Percentiles rank a stretch among this genome's conserved stretches.
phyloP scores from a whole-genome alignment of 73 alveolate species.

The Paramecium tetraurelia region DNA sequence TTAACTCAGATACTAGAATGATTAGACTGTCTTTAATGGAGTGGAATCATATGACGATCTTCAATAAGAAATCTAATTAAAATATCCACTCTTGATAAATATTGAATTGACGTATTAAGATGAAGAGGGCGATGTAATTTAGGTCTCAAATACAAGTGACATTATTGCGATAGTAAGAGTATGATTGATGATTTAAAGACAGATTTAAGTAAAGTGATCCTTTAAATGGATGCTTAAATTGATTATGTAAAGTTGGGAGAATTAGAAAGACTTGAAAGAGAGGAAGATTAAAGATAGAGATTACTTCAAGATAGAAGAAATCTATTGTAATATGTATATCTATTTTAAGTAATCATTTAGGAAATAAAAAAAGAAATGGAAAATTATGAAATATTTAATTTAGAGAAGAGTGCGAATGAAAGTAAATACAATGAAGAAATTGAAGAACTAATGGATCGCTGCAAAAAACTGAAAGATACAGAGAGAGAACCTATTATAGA shows the following conservation, averaged over 20 bases:
- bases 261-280: not conserved
- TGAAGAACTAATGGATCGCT: not conserved
- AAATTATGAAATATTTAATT: not conserved
- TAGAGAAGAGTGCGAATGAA: not conserved
- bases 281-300: not conserved
- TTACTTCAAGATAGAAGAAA: not conserved
- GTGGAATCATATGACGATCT: not conserved
- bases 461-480: not conserved
- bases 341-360: not conserved
- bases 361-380: not conserved
- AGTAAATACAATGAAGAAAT: not conserved
- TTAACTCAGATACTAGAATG: not conserved
- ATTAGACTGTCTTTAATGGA: not conserved
- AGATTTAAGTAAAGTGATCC: not conserved
- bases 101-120: not conserved
- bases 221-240: not conserved
- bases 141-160: slow-evolving; percentile 28
- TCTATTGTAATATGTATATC: not conserved
- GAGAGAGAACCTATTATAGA: not conserved
- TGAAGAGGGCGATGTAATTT: slow-evolving; percentile 2
- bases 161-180: not conserved
- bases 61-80: not conserved
- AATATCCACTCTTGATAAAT: not conserved
- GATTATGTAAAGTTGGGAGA: not conserved
- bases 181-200: not conserved